phyloP scores from a whole-genome alignment of 2,329 filamentous ascomycete genomes.

The Hymenoscyphus salicellus region DNA sequence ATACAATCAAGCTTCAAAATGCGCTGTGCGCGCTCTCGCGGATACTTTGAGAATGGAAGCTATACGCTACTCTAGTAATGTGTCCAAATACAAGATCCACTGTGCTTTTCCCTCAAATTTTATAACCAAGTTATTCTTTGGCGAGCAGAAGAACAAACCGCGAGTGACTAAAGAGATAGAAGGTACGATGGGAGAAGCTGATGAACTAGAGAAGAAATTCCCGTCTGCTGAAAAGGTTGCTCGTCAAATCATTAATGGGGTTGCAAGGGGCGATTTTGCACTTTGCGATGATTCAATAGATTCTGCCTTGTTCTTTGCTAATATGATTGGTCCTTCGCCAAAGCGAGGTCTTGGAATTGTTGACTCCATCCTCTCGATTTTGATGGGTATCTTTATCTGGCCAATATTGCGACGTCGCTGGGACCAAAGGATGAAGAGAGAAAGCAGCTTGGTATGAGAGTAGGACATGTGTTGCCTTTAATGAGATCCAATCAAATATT shows the following conservation, averaged over 20 bases:
- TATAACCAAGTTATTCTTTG: background rate
- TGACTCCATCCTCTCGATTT: background rate
- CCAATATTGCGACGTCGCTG: background rate
- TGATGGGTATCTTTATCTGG: background rate
- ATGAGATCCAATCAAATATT: no score
- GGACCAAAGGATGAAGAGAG: background rate
- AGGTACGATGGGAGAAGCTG: background rate
- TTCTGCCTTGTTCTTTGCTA: background rate
- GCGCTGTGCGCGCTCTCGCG: constrained; percentile 1
- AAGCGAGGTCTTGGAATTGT: constrained; percentile 6
- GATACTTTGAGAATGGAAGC: constrained; percentile 3
- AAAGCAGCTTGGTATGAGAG: background rate
- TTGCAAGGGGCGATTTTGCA: constrained; percentile 3
- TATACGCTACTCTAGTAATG: background rate
- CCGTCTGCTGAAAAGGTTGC: background rate
- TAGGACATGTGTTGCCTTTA: background rate
- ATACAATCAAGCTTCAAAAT: background rate
- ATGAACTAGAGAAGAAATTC: background rate
- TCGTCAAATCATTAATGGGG: background rate
- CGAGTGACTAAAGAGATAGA: constrained; percentile 1
- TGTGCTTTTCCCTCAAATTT: constrained; percentile 5
- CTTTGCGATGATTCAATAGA: constrained; percentile 3
- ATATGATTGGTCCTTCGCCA: constrained; percentile 7
- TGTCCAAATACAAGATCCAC: constrained; percentile 5
- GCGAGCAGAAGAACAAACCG: constrained; percentile 5